Base-by-base conservation (phyloP, 805 yeast genomes). In the Candida stauntonica region DNA sequence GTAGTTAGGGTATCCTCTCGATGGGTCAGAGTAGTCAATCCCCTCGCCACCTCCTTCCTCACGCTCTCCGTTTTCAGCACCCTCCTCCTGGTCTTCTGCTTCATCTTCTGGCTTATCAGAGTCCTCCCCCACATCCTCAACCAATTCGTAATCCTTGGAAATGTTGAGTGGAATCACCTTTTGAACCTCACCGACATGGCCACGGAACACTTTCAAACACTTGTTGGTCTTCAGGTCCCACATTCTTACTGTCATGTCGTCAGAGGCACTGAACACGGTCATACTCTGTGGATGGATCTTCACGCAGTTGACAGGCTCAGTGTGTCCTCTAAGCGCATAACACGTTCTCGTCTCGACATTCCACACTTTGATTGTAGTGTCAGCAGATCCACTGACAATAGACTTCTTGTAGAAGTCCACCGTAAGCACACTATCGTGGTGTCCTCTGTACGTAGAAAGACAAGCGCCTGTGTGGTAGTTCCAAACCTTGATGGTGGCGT, bases 121-220 rank as follows among this genome's bases (percentile, higher is more conserved):
- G 5, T 48, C 46, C 40, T 48, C 55, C 3, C 58, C 55, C 16
- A 39, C 50, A 37, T 70, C 78, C 23, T 64, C 60, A 6, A 66
- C 75, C 28, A 64, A 47, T 43, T 74, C 81, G 28, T 71, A 74
- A 26, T 69, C 72, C 45, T 82, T 91, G 40, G 81, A 78, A 35
- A 87, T 75, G 3, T 77, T 79, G 47, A 91, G 69, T 4, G 98
- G 96, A 29, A 93, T 77, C 7, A 89, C 96, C 51, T 86, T 79
- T 66, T 89, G 96, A 20, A 93, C 94, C 60, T 87, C 97, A 1
- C 95, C 97, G 30, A 88, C 81, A 60, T 93, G 99, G 4, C 96
- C 97, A 35, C 70, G 70, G 66, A 87, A 89, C 5, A 83, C 78
- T 36, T 79, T 73, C 20, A 91, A 59, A 62, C 96, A 87, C 51